phyloP scores from a whole-genome alignment of 1,284 basidiomycete species.

The Mycosarcoma mackinlayi region DNA sequence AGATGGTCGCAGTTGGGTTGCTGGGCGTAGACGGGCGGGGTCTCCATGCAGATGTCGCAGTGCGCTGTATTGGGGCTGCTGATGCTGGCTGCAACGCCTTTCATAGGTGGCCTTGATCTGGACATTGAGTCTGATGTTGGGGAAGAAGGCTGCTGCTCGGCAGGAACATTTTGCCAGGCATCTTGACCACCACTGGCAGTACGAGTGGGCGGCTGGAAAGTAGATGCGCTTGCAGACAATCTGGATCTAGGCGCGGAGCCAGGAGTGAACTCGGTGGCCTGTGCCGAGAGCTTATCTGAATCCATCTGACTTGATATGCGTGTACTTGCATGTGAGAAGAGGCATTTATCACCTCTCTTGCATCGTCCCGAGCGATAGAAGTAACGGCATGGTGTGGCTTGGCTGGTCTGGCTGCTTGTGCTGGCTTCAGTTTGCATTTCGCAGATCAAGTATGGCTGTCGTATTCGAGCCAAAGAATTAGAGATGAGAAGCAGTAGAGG shows the following conservation, averaged over 20 bases:
- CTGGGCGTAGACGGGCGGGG: constrained; percentile 33
- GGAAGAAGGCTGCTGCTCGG: background rate
- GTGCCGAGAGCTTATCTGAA: constrained; percentile 7
- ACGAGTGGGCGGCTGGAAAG: constrained; percentile 10
- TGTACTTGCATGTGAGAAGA: constrained; percentile 26
- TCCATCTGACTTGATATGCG: background rate
- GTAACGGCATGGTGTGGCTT: constrained; percentile 28
- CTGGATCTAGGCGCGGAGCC: background rate
- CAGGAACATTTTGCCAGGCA: constrained; percentile 8
- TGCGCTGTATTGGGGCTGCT: constrained; percentile 12
- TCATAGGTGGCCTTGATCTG: background rate
- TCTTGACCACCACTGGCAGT: constrained; percentile 1
- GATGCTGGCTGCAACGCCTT: constrained; percentile 19
- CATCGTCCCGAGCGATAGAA: constrained; percentile 40
- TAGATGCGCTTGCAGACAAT: constrained; percentile 19
- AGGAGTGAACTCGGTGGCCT: constrained; percentile 14
- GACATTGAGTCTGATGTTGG: background rate
- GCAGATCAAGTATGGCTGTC: no score
- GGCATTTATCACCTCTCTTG: constrained; percentile 31
- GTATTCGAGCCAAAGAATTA: no score
- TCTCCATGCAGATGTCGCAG: constrained; percentile 49
- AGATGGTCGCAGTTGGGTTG: constrained; percentile 43
- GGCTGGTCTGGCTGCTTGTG: background rate
- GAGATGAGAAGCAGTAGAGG: no score
- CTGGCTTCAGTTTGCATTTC: constrained; percentile 17